These are phyloP conservation scores for Stachybotrys echinatus DNA, from an alignment of 2,329 filamentous ascomycete genomes.

Conservation along the genomic window DNA sequence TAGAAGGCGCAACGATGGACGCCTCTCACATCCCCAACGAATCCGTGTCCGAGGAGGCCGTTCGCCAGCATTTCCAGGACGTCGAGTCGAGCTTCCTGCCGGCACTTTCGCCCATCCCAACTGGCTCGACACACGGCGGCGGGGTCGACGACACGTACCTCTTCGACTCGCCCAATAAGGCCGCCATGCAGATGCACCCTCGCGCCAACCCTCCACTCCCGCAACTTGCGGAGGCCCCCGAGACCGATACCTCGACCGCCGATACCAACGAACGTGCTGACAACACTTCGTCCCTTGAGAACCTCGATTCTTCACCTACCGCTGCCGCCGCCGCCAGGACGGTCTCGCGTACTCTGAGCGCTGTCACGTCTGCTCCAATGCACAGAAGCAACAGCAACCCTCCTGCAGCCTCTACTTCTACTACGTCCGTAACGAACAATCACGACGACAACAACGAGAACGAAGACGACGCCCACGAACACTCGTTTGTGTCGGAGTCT, in stretches of 20 bases:
- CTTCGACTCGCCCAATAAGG: constrained; percentile 41
- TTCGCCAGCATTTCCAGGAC: constrained; percentile 54
- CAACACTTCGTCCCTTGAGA: constrained; percentile 45
- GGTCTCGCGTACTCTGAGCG: constrained; percentile 46
- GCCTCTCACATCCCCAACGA: constrained; percentile 30
- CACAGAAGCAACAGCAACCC: constrained; percentile 6
- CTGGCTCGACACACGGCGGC: constrained; percentile 31
- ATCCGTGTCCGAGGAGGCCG: constrained; percentile 46
- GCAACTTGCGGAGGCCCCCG: not conserved
- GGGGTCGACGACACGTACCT: constrained; percentile 55
- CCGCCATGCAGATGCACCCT: constrained; percentile 17
- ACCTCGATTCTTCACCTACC: constrained; percentile 51
- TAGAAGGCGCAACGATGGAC: constrained; percentile 34
- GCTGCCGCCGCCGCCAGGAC: constrained; percentile 49
- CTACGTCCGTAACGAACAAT: not conserved
- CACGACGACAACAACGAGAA: constrained; percentile 17
- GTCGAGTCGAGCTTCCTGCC: constrained; percentile 63
- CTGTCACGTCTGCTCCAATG: constrained; percentile 25
- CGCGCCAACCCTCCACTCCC: not conserved
- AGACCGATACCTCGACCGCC: constrained; percentile 15
- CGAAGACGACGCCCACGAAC: constrained; percentile 21
- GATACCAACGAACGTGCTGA: constrained; percentile 22
- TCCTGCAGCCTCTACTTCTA: not conserved
- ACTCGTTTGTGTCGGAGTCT: constrained; percentile 21
- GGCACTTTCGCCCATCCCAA: constrained; percentile 50